phyloP scores from a whole-genome alignment of 306 rosid species.

The Sesbania bispinosa region DNA sequence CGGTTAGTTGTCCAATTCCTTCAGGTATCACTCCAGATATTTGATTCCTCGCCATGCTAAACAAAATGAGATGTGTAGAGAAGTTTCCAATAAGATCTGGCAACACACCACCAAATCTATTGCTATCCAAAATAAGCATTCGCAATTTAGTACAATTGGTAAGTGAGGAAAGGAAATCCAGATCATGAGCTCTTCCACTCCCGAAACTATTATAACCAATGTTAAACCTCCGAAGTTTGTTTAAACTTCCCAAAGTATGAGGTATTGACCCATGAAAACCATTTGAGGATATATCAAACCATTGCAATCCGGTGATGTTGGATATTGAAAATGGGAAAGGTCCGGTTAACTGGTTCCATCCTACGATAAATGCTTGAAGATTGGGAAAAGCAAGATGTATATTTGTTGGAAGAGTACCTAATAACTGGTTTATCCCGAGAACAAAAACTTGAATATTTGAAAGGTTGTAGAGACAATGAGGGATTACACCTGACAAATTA shows the following conservation, averaged over 20 bases:
- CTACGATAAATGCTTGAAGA: fast-evolving
- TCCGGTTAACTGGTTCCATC: neutral
- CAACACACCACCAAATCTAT: slow-evolving; percentile 24
- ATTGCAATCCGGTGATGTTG: neutral
- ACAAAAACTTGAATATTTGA: neutral
- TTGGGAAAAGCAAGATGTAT: slow-evolving; percentile 17
- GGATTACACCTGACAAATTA: slow-evolving; percentile 16
- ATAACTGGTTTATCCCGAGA: neutral
- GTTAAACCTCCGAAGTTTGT: neutral
- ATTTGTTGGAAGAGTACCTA: slow-evolving; percentile 18
- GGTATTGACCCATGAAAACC: slow-evolving; percentile 20
- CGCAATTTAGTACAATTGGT: slow-evolving; percentile 20
- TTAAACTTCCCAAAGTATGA: neutral
- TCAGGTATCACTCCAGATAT: slow-evolving; percentile 28
- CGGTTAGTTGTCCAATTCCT: slow-evolving; percentile 20
- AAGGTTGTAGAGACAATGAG: slow-evolving; percentile 28
- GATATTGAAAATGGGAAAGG: slow-evolving; percentile 8
- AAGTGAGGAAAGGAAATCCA: slow-evolving; percentile 29
- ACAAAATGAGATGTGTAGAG: neutral
- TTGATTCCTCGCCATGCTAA: neutral
- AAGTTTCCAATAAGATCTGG: slow-evolving; percentile 13
- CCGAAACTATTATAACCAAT: neutral
- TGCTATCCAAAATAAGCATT: fast-evolving
- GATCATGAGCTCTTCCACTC: neutral
- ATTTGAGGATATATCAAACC: neutral